These are phyloP conservation scores for Pezicula rhizophila DNA, from an alignment of 2,329 filamentous ascomycete genomes.

Conservation along the genomic window DNA sequence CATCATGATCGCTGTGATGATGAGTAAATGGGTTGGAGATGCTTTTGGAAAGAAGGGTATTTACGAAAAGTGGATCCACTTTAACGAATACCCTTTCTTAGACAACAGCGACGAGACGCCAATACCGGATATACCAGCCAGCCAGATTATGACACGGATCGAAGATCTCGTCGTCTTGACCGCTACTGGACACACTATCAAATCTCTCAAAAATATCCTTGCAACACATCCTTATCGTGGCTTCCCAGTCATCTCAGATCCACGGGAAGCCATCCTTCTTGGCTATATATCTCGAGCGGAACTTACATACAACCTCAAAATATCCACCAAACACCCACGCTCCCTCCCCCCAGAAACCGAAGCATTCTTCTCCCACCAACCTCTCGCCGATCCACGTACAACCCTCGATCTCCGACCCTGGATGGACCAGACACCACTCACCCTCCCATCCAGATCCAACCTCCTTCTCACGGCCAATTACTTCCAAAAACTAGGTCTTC, in stretches of 20 bases:
- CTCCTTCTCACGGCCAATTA: constrained; percentile 85
- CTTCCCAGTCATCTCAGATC: constrained; percentile 82
- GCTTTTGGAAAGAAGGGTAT: constrained; percentile 89
- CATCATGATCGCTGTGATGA: constrained; percentile 98
- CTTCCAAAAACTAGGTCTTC: constrained; percentile 88
- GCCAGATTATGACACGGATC: constrained; percentile 84
- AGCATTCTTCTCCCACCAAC: constrained; percentile 78
- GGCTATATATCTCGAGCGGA: constrained; percentile 94
- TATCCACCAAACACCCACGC: constrained; percentile 49
- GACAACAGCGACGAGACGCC: constrained; percentile 78
- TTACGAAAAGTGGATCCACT: constrained; percentile 96
- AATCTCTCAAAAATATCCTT: constrained; percentile 65
- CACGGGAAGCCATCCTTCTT: constrained; percentile 70
- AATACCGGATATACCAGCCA: constrained; percentile 79
- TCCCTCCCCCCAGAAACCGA: constrained; percentile 65
- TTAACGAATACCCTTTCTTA: constrained; percentile 92
- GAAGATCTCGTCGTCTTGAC: constrained; percentile 87
- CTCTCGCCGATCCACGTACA: constrained; percentile 68
- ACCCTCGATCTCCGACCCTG: constrained; percentile 87
- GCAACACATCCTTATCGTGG: constrained; percentile 74
- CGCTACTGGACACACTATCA: constrained; percentile 81
- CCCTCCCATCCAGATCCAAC: constrained; percentile 67
- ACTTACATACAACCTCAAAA: constrained; percentile 71
- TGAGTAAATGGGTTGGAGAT: constrained; percentile 97
- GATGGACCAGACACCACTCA: constrained; percentile 99